Base-by-base conservation (phyloP, 768 basidiomycete species). In the Podaxis pistillaris region DNA sequence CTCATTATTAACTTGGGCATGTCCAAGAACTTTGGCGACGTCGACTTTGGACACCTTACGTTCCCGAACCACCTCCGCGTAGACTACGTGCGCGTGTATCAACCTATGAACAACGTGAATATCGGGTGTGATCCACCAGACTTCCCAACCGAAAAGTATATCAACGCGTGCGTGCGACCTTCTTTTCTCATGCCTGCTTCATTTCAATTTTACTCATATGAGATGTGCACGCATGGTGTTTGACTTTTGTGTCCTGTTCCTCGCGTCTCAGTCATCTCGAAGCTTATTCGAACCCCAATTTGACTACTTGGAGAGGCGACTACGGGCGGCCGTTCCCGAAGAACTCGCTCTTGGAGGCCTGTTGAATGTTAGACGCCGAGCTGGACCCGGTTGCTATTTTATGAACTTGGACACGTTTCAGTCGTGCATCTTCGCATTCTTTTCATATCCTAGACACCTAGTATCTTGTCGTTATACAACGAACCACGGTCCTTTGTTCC, bases 1-100 rank as follows among this genome's bases (percentile, higher is more conserved):
- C 72, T 96, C 67, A 85, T 95, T 67, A 75, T 83, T 69, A 93
- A 94, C 74, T 75, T 93, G 64, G 93, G 92, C 63, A 85, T 95
- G 76, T 93, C 91, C 8, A 75, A 78, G 63, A 89, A 87, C 72
- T 96, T 96, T 69, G 88, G 87, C 13, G 62, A 73, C 1, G 82
- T 93, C 62, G 87, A 95, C 73, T 83, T 90, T 63, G 69, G 74
- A 11, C 76, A 87, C 58, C 75, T 94, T 33, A 77, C 76, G 13
- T 92, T 90, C 74, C 92, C 94, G 24, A 74, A 71, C 28, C 74
- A 73, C 64, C 66, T 80, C 65, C 70, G 75, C 56, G 70, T 81
- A 47, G 80, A 81, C 63, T 79, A 78, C 60, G 71, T 80, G 62
- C 83, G 91, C 17, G 86, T 93, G 3, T 93, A 92, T 69, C 91